A percentile compares a stretch with the other conserved stretches of the same genome.
Evolutionary conservation across 129 eudicot species (phyloP).

Genomic region (Rutidosis leptorrhynchoides): DNA sequence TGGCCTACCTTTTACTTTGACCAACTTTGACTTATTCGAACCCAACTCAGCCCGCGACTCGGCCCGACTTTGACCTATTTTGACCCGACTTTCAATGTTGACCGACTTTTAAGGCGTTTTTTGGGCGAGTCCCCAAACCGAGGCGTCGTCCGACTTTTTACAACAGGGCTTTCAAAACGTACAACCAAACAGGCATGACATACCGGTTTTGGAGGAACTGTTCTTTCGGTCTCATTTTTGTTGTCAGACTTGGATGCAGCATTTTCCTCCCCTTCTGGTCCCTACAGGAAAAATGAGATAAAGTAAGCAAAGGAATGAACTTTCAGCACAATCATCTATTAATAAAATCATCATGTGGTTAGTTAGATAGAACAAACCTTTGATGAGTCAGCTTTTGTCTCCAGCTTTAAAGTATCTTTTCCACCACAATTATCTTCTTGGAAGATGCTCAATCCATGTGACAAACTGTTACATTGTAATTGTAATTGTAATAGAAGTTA

Average conservation of each 20-base stretch:
- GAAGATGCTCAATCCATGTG: constrained; percentile 87
- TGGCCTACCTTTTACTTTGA: too few species aligned
- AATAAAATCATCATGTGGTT: neutral
- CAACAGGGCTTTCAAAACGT: too few species aligned
- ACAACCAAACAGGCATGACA: constrained; percentile 16
- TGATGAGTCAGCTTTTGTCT: constrained; percentile 67
- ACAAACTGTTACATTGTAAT: constrained; percentile 51
- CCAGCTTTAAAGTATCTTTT: constrained; percentile 65
- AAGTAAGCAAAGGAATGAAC: neutral
- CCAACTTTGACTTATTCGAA: too few species aligned
- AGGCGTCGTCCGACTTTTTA: too few species aligned
- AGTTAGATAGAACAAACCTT: constrained; percentile 44
- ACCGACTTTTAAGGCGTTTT: too few species aligned
- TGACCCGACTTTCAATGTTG: too few species aligned
- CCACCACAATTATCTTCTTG: constrained; percentile 65
- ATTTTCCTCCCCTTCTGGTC: constrained; percentile 43
- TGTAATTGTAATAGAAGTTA: too few species aligned
- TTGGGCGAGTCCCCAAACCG: too few species aligned
- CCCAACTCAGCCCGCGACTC: too few species aligned
- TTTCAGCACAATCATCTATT: neutral
- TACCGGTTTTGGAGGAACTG: constrained; percentile 55
- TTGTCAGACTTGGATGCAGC: constrained; percentile 45
- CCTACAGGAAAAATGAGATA: constrained; percentile 31
- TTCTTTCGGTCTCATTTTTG: constrained; percentile 63
- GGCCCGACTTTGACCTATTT: too few species aligned